These are phyloP conservation scores for Volvox carteri DNA, from an alignment of 163 green algal genomes.

Conservation along the genomic window DNA sequence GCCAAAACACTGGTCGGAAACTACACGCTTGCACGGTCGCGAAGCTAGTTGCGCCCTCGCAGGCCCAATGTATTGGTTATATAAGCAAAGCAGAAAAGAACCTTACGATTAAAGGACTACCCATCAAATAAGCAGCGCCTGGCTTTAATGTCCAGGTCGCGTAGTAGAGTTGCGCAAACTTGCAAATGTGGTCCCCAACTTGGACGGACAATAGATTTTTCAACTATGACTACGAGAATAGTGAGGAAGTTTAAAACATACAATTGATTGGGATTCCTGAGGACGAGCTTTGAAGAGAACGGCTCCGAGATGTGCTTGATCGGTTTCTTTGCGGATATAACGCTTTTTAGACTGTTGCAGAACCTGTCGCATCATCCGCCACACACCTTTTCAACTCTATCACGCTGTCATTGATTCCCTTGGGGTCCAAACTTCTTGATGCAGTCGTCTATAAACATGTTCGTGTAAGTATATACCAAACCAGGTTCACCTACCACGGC, in stretches of 20 bases:
- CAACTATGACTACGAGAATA: neutral
- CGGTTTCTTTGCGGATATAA: conserved; percentile 17
- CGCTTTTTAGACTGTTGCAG: conserved; percentile 26
- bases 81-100: neutral
- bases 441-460: no score
- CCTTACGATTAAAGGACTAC: neutral
- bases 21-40: neutral
- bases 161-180: neutral
- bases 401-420: no score
- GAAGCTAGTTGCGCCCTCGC: no score
- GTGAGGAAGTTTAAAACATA: neutral
- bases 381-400: neutral
- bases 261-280: neutral
- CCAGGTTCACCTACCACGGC: no score
- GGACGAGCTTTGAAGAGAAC: neutral
- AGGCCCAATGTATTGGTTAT: no score
- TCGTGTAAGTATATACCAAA: no score
- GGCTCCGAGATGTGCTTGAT: conserved; percentile 2
- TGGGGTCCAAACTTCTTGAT: no score
- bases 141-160: neutral
- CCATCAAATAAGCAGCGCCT: neutral
- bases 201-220: neutral
- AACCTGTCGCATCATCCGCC: neutral
- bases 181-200: neutral
- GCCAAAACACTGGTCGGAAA: neutral